These are phyloP conservation scores for Termitomyces sp. DNA, from an alignment of 768 basidiomycete genomes.

Conservation along the genomic window DNA sequence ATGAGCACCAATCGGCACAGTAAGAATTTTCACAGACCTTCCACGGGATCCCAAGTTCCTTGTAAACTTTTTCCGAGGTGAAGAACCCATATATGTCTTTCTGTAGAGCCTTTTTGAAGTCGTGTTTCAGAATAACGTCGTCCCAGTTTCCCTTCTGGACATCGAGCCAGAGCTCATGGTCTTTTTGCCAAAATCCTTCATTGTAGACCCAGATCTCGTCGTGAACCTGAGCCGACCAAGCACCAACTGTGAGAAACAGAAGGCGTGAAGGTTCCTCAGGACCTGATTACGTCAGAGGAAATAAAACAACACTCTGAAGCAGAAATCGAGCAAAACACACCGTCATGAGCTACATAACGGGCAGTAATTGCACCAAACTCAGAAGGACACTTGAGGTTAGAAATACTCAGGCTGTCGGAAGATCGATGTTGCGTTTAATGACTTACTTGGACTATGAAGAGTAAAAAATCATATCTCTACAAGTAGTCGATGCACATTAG, in stretches of 20 bases:
- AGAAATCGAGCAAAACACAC: constrained; percentile 17
- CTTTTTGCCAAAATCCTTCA: constrained; percentile 63
- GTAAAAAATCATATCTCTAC: constrained; percentile 51
- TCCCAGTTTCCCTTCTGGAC: constrained; percentile 67
- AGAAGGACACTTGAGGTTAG: constrained; percentile 22
- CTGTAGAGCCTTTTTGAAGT: constrained; percentile 61
- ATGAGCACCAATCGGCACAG: neutral
- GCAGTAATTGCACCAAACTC: constrained; percentile 24
- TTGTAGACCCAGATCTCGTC: constrained; percentile 78
- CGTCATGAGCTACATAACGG: constrained; percentile 57
- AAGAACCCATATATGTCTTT: constrained; percentile 82
- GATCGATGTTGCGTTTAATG: neutral
- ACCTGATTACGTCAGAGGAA: constrained; percentile 18
- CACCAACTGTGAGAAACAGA: constrained; percentile 48
- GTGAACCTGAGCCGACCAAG: constrained; percentile 49
- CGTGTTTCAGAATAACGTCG: constrained; percentile 66
- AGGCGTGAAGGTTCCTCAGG: constrained; percentile 44
- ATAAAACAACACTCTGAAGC: neutral
- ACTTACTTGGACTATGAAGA: constrained; percentile 47
- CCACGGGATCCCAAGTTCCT: constrained; percentile 75
- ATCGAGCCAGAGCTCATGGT: constrained; percentile 52
- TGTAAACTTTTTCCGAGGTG: constrained; percentile 67
- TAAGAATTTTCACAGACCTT: constrained; percentile 40
- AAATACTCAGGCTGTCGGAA: neutral
- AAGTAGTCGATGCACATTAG: neutral